These are phyloP conservation scores for Xylariaceae sp. DNA, from an alignment of 2,329 filamentous ascomycete genomes.

Conservation along the genomic window DNA sequence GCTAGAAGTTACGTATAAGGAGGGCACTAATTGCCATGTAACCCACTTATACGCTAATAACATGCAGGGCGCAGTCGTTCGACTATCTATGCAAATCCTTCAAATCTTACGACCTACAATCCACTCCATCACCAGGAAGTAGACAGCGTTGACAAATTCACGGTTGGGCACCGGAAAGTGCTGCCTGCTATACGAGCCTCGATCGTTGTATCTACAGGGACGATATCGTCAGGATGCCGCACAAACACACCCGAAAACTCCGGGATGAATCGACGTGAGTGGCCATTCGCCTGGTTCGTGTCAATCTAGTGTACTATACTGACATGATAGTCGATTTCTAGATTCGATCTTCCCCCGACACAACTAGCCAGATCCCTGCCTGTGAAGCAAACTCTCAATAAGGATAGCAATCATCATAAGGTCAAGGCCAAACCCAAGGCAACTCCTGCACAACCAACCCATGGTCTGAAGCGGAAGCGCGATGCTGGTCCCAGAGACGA, in stretches of 20 bases:
- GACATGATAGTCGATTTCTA: slow-evolving; percentile 33
- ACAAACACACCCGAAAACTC: slow-evolving; percentile 79
- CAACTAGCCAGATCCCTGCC: slow-evolving; percentile 59
- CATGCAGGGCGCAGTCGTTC: too few species aligned
- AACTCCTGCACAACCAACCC: slow-evolving; percentile 40
- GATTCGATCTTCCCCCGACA: slow-evolving; percentile 56
- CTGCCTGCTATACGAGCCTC: too few species aligned
- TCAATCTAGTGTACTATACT: slow-evolving; percentile 30
- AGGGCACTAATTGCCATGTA: too few species aligned
- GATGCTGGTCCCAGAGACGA: slow-evolving; percentile 65
- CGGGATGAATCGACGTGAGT: slow-evolving; percentile 61
- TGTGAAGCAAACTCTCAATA: slow-evolving; percentile 44
- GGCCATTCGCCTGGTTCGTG: background rate
- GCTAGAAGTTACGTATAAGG: too few species aligned
- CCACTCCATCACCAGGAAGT: too few species aligned
- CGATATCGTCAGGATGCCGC: slow-evolving; percentile 72
- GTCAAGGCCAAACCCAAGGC: slow-evolving; percentile 35
- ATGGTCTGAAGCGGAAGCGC: slow-evolving; percentile 57
- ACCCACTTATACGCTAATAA: too few species aligned
- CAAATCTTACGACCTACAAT: too few species aligned
- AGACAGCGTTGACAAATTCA: too few species aligned
- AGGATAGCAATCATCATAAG: slow-evolving; percentile 35
- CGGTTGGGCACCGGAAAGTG: too few species aligned
- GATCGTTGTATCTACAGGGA: too few species aligned
- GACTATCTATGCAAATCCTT: too few species aligned